phyloP scores from a whole-genome alignment of 2,329 filamentous ascomycete species.

The Nectriaceae sp. region DNA sequence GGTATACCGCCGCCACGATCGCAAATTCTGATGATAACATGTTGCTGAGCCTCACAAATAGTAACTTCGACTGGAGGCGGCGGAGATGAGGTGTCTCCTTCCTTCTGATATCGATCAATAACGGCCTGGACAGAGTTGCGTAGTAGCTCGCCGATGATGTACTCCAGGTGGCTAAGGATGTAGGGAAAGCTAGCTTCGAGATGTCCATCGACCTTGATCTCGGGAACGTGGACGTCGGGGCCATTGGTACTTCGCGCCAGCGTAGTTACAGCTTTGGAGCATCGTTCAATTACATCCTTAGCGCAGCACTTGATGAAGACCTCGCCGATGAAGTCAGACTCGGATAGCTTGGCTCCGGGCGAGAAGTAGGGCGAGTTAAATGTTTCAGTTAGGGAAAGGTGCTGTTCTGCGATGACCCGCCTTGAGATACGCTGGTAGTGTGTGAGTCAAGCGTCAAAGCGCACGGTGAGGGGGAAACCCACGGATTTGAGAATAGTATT shows the following conservation, averaged over 20 bases:
- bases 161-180: slow-evolving; percentile 93
- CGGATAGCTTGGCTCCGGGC: slow-evolving; percentile 70
- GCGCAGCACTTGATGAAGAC: slow-evolving; percentile 94
- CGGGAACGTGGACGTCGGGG: slow-evolving; percentile 69
- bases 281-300: slow-evolving; percentile 82
- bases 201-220: slow-evolving; percentile 83
- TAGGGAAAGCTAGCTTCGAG: slow-evolving; percentile 91
- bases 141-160: slow-evolving; percentile 93
- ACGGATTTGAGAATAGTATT: slow-evolving; percentile 89
- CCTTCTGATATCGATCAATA: slow-evolving; percentile 68
- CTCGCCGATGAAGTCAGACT: slow-evolving; percentile 88
- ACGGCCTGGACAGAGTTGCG: slow-evolving; percentile 94
- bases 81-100: slow-evolving; percentile 27
- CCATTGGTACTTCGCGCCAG: slow-evolving; percentile 78
- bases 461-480: slow-evolving; percentile 35
- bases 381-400: slow-evolving; percentile 91
- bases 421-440: slow-evolving; percentile 77
- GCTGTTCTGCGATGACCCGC: slow-evolving; percentile 95
- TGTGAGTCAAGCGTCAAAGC: slow-evolving; percentile 1
- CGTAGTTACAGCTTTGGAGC: slow-evolving; percentile 73
- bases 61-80: slow-evolving; percentile 90
- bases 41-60: slow-evolving; percentile 89
- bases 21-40: slow-evolving; percentile 94
- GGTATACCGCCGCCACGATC: slow-evolving; percentile 94
- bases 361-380: slow-evolving; percentile 92